Evolutionary conservation across 75 land plant species (phyloP), one percentile per base, ranked within the genome.

Genomic region (Cunninghamia lanceolata): DNA sequence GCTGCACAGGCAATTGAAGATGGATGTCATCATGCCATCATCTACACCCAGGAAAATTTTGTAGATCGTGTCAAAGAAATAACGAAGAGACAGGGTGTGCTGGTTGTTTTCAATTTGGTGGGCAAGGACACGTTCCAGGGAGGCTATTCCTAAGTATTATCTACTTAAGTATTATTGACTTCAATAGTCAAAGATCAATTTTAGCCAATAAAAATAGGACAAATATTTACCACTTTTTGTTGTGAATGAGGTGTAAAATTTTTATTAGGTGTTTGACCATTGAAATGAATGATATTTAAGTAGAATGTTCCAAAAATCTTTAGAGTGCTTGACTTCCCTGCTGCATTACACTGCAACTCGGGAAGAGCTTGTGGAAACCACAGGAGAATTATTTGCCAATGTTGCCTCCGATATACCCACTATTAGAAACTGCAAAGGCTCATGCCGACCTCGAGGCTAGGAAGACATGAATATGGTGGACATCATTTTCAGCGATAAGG

Each of bases 81-180:
- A 14, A 98, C 99, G 42, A 90, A 95, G 47, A 96, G 97, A 36
- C 88, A 87, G 80, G 99, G 99, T 40, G 99, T 98, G 53, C 88
- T 93, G 77, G 99, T 95, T 68, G 99, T 98, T 38, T 98, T 96
- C 87, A 98, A 98, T 83, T 93, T 95, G 17, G 98, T 98, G 53
- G 99, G 99, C 77, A 96, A 94, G 85, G 99, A 98, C 87, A 94
- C 99, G 28, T 93, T 96, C 82, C 89, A 93, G 95, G 99, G n/a
- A n/a, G n/a, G n/a, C n/a, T n/a, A n/a, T n/a, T n/a, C n/a, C n/a
- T n/a, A n/a, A n/a, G n/a, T n/a, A n/a, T n/a, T n/a, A n/a, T n/a
- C n/a, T n/a, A n/a, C n/a, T n/a, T n/a, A n/a, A n/a, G n/a, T n/a
- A n/a, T n/a, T n/a, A n/a, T n/a, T n/a, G n/a, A n/a, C n/a, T n/a